Evolutionary conservation across 257 asterid species (phyloP).

Genomic region (Solanum piurae): DNA sequence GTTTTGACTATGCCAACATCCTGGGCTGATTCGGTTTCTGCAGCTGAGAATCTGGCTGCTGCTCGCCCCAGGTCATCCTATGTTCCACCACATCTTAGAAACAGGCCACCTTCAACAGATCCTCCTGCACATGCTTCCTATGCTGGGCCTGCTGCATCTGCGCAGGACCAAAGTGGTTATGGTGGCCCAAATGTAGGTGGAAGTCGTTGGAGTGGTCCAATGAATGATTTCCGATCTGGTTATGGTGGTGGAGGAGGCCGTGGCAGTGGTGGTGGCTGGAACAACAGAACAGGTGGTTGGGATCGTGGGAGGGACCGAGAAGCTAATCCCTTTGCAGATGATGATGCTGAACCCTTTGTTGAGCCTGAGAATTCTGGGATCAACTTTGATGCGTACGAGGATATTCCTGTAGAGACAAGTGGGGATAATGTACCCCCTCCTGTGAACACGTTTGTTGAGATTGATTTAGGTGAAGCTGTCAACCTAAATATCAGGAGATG

Average conservation of each 20-base stretch:
- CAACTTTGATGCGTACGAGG: constrained; percentile 43
- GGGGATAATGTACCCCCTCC: constrained; percentile 42
- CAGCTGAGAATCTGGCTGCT: constrained; percentile 38
- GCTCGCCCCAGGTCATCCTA: constrained; percentile 38
- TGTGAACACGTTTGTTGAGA: constrained; percentile 38
- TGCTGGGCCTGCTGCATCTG: constrained; percentile 22
- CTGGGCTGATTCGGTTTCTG: constrained; percentile 69
- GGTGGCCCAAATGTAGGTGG: constrained; percentile 33
- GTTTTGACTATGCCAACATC: constrained; percentile 60
- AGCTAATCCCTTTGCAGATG: constrained; percentile 39
- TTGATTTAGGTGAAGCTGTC: constrained; percentile 39
- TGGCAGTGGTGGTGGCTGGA: constrained; percentile 40
- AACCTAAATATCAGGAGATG: constrained; percentile 39
- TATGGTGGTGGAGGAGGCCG: constrained; percentile 22
- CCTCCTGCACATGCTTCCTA: constrained; percentile 32
- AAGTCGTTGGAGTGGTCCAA: constrained; percentile 26
- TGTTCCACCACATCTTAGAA: constrained; percentile 92
- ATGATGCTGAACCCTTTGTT: constrained; percentile 17
- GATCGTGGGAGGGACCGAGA: constrained; percentile 59
- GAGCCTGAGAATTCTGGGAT: constrained; percentile 37
- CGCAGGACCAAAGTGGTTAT: constrained; percentile 29
- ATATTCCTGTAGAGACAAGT: constrained; percentile 47
- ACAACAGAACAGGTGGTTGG: constrained; percentile 48
- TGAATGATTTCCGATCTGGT: constrained; percentile 23
- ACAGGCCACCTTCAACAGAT: constrained; percentile 43